These are phyloP conservation scores for Penicillium antarcticum DNA, from an alignment of 495 filamentous ascomycete species.

Conservation along the genomic window DNA sequence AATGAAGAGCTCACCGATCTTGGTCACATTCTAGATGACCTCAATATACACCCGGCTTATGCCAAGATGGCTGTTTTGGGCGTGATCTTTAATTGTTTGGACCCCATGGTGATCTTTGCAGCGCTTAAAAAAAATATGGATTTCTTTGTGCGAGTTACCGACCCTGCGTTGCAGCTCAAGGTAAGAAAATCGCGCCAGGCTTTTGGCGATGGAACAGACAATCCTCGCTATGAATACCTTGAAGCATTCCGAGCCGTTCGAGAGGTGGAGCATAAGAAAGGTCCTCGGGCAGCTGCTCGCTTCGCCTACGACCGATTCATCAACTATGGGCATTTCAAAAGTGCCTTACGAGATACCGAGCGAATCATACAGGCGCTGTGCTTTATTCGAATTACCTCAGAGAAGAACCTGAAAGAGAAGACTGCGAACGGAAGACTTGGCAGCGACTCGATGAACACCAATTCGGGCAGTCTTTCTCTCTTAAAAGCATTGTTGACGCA, in stretches of 20 bases:
- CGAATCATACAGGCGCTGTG: too few relatives aligned
- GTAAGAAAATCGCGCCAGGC: conserved; percentile 30
- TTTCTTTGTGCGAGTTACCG: conserved; percentile 42
- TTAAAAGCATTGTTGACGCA: conserved; percentile 50
- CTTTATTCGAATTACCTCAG: not conserved
- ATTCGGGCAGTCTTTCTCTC: conserved; percentile 43
- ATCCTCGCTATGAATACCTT: conserved; percentile 32
- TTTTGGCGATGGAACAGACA: conserved; percentile 48
- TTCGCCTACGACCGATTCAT: conserved; percentile 23
- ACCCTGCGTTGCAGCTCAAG: not conserved
- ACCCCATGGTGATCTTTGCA: conserved; percentile 56
- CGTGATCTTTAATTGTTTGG: conserved; percentile 58
- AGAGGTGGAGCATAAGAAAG: conserved; percentile 22
- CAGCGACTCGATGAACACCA: conserved; percentile 43
- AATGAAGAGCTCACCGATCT: conserved; percentile 51
- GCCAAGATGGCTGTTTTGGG: conserved; percentile 59
- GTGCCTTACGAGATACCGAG: too few relatives aligned
- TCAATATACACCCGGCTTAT: conserved; percentile 48
- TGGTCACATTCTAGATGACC: conserved; percentile 43
- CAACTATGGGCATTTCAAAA: too few relatives aligned
- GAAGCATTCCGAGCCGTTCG: conserved; percentile 50
- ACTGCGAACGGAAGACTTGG: conserved; percentile 24
- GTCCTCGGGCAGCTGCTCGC: conserved; percentile 19
- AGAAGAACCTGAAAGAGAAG: conserved; percentile 22
- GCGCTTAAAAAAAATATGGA: conserved; percentile 33